Conservation (phyloP, 768 basidiomycete genomes). For the Amyloporia xantha region DNA sequence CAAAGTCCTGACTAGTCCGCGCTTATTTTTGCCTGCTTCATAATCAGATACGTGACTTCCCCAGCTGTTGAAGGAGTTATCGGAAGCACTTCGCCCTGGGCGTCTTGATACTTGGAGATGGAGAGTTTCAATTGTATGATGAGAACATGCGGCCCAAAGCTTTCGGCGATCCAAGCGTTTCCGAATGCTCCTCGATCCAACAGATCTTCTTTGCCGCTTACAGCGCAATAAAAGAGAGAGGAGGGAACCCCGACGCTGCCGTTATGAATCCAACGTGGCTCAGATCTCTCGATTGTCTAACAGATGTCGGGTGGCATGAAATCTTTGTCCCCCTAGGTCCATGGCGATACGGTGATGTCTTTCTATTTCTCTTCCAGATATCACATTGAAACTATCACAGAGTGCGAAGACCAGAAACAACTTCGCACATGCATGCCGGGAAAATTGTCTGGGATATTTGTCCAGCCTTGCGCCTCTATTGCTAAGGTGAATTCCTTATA, state of each 20-base stretch:
- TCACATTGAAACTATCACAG: conserved; percentile 11
- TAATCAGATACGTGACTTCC: conserved; percentile 27
- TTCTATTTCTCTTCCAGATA: not conserved
- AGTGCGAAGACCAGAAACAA: conserved; percentile 16
- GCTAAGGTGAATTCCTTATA: too few species aligned
- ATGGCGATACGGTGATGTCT: too few species aligned
- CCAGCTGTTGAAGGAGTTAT: conserved; percentile 21
- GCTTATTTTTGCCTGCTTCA: too few species aligned
- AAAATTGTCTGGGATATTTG: conserved; percentile 21
- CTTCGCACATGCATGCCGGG: conserved; percentile 25
- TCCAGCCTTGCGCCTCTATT: conserved; percentile 23
- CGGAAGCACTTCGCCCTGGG: conserved; percentile 23
- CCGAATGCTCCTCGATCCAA: conserved; percentile 21
- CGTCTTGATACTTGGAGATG: conserved; percentile 24
- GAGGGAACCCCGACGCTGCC: conserved; percentile 20
- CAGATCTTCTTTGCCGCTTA: conserved; percentile 26
- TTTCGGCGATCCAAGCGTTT: conserved; percentile 15
- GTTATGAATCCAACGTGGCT: conserved; percentile 25
- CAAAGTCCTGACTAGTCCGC: too few species aligned
- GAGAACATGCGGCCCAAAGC: conserved; percentile 20
- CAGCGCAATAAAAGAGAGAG: conserved; percentile 26
- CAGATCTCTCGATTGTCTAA: conserved; percentile 16
- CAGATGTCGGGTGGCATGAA: conserved; percentile 25
- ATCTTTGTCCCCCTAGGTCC: conserved; percentile 27
- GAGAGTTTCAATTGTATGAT: conserved; percentile 28